Conservation (phyloP, 2,329 filamentous ascomycete species). For the Ceratocystis ficicola region DNA sequence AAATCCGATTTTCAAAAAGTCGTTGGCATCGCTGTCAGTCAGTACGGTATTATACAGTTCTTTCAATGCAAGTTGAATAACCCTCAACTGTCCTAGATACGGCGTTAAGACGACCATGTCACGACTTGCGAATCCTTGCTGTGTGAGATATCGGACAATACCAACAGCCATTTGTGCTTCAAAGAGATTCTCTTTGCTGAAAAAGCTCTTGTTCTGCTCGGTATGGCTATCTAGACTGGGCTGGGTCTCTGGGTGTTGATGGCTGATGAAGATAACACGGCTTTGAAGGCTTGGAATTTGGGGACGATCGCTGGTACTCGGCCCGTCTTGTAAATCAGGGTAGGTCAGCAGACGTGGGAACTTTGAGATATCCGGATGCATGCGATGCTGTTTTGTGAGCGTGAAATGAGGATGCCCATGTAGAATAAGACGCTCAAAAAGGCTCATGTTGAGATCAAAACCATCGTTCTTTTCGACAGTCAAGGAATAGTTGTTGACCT, state of each 20-base stretch:
- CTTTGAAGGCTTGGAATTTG: slow-evolving; percentile 44
- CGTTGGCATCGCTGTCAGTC: slow-evolving; percentile 55
- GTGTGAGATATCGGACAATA: slow-evolving; percentile 53
- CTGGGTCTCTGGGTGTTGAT: slow-evolving; percentile 30
- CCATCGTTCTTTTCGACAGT: slow-evolving; percentile 38
- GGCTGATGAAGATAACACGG: slow-evolving; percentile 55
- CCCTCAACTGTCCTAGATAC: slow-evolving; percentile 55
- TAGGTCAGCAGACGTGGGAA: slow-evolving; percentile 50
- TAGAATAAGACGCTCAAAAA: slow-evolving; percentile 56
- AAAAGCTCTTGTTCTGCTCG: slow-evolving; percentile 25
- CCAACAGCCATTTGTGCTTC: slow-evolving; percentile 56
- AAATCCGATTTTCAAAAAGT: slow-evolving; percentile 51
- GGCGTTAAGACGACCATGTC: slow-evolving; percentile 59
- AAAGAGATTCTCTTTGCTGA: slow-evolving; percentile 44
- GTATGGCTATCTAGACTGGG: slow-evolving; percentile 30
- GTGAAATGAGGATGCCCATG: slow-evolving; percentile 42
- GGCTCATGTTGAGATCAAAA: slow-evolving; percentile 43
- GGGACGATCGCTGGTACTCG: slow-evolving; percentile 37
- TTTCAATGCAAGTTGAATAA: slow-evolving; percentile 42
- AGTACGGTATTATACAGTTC: slow-evolving; percentile 51
- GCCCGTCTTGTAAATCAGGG: slow-evolving; percentile 45
- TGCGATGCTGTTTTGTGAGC: slow-evolving; percentile 53
- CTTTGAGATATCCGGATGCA: slow-evolving; percentile 53
- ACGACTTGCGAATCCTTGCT: slow-evolving; percentile 56
- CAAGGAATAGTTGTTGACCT: slow-evolving; percentile 48